Conservation (phyloP, 495 filamentous ascomycete species). For the Penicillium coprophilum region DNA sequence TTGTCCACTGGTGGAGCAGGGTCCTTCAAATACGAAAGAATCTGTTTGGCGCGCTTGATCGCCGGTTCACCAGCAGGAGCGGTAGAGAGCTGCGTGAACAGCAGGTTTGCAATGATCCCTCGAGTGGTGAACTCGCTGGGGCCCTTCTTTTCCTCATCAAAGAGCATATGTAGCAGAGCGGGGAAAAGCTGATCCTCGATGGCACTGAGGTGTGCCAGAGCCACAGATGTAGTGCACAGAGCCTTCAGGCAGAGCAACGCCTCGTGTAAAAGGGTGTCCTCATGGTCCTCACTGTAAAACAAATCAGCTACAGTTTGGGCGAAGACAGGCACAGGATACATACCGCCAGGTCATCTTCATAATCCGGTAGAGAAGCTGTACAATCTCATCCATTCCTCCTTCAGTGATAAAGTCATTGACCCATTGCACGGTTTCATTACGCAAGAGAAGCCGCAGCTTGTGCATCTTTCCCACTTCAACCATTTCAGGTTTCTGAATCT, state of each 20-base stretch:
- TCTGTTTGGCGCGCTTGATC: constrained; percentile 58
- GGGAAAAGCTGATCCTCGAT: constrained; percentile 84
- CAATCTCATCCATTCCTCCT: constrained; percentile 90
- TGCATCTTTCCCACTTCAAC: constrained; percentile 93
- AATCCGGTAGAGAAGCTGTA: constrained; percentile 80
- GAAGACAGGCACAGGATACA: constrained; percentile 26
- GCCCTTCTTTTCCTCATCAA: constrained; percentile 95
- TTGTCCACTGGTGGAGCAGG: constrained; percentile 72
- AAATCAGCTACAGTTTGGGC: constrained; percentile 14
- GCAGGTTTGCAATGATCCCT: constrained; percentile 76
- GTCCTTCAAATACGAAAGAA: constrained; percentile 79
- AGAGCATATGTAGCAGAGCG: constrained; percentile 81
- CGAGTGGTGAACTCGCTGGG: constrained; percentile 94
- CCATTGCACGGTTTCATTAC: constrained; percentile 94
- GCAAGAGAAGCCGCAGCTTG: constrained; percentile 84
- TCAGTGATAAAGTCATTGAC: constrained; percentile 85
- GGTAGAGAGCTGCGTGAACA: constrained; percentile 79
- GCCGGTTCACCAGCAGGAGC: constrained; percentile 49
- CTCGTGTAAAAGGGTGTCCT: constrained; percentile 90
- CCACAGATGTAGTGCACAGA: constrained; percentile 85
- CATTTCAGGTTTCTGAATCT: constrained; percentile 72
- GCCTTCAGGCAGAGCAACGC: constrained; percentile 91
- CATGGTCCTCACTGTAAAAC: constrained; percentile 84
- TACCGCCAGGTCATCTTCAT: constrained; percentile 97
- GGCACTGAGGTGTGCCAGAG: constrained; percentile 73